These are phyloP conservation scores for Stevia rebaudiana DNA, from an alignment of 140 eudicot species.

Conservation along the genomic window DNA sequence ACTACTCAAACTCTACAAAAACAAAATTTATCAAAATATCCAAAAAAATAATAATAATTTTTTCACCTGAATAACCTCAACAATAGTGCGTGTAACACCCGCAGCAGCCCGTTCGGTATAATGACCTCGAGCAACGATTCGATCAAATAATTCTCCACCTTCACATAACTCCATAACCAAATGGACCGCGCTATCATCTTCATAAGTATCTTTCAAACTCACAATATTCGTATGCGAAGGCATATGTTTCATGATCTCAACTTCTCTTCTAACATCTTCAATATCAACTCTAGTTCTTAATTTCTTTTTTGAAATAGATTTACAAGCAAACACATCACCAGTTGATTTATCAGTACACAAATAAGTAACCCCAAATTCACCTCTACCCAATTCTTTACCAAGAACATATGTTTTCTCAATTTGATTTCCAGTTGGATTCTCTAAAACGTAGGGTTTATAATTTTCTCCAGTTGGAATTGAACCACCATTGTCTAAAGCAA, in stretches of 20 bases:
- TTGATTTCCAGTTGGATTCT: conserved; percentile 74
- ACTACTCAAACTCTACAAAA: background rate
- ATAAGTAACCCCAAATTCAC: conserved; percentile 95
- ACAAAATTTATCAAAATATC: conserved; percentile 2
- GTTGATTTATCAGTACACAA: conserved; percentile 63
- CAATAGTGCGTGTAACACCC: conserved; percentile 66
- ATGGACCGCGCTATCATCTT: conserved; percentile 91
- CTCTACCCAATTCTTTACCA: conserved; percentile 92
- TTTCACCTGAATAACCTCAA: conserved; percentile 91
- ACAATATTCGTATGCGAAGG: conserved; percentile 79
- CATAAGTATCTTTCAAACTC: conserved; percentile 81
- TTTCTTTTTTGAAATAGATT: conserved; percentile 87
- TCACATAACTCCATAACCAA: conserved; percentile 98
- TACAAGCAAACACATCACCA: conserved; percentile 78
- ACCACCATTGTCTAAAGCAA: conserved; percentile 45
- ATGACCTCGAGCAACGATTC: conserved; percentile 95
- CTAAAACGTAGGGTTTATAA: conserved; percentile 59
- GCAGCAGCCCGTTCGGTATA: conserved; percentile 98
- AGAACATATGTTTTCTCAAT: conserved; percentile 62
- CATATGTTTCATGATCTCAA: conserved; percentile 92
- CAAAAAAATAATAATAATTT: conserved; percentile 9
- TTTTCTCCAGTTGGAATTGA: conserved; percentile 33
- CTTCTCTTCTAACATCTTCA: conserved; percentile 97
- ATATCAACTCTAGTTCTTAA: conserved; percentile 81
- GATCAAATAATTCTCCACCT: conserved; percentile 95